Evolutionary conservation across 306 rosid genomes (phyloP), one percentile per base, ranked within the genome.

Genomic region (Leucaena leucocephala): DNA sequence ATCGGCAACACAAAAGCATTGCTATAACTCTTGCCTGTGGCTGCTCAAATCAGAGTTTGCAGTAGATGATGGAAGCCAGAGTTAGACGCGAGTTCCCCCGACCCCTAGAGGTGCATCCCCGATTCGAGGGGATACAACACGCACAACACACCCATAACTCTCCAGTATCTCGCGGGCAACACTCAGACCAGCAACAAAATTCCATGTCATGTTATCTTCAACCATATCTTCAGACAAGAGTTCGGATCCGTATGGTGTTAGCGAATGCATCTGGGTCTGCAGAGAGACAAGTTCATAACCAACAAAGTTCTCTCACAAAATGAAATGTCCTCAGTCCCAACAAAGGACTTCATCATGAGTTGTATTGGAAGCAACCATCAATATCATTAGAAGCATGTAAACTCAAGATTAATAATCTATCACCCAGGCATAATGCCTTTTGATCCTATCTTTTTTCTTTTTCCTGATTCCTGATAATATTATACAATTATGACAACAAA

Each of bases 161-260:
- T 94, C 97, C 0, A 94, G 97, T 79, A 94, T 91, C 85, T 94
- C 98, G 4, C 98, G 97, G 2, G 98, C 98, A 86, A 94, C 90
- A 21, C 90, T 85, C 82, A 94, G 73, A 78, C 97, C 98, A 57
- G 98, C 98, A 59, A 92, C 90, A 82, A 94, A 92, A 87, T 94
- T 92, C 98, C 97, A 94, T 12, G 98, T 89, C 95, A 94, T 88
- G 75, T 91, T 94, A 89, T 94, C 98, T 83, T 90, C 98, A 77
- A 94, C 80, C 93, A 84, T 87, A 49, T 86, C 82, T 78, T 86
- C 89, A 2, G 94, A 85, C 76, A 78, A 79, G 81, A 91, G 97
- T 81, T 85, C 92, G 62, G 86, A 87, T 73, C 97, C 97, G 75
- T 92, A 95, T 8, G 98, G 94, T 8, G 89, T 86, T 78, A 95